Base-by-base conservation (phyloP, 2,329 filamentous ascomycete genomes). In the Aspergillus uvarum region DNA sequence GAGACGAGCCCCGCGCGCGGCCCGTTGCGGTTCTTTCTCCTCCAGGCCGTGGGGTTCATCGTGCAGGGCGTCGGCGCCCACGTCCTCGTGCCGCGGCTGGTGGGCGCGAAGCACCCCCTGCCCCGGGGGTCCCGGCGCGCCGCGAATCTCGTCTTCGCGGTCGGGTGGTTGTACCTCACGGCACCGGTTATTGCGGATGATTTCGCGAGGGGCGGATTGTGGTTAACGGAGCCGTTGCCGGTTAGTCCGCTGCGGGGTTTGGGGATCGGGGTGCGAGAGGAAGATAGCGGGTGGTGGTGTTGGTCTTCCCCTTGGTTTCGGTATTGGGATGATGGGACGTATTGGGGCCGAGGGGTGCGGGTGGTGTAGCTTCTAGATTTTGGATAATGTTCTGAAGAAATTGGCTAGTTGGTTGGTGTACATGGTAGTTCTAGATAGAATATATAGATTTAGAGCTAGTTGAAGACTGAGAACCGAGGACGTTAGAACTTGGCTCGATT, bases 221-320 rank as follows among this genome's bases (percentile, higher is more conserved):
- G 90, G 90, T 75, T 96, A 14, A 86, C 87, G 62, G 92, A 97
- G 74, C 91, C 92, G 0, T 76, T 96, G n/a, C 91, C 92, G 0
- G 65, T 94, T 8, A 96, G 91, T 56, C 70, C 83, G 0, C 70
- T 92, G n/a, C 81, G 91, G 26, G 84, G 82, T 2, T 35, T 93
- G 16, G 88, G 89, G 0, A 79, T 88, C 35, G 89, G 89, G 0
- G 79, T 88, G 42, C 89, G 89, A 0, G 77, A 79, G 1, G 74
- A 80, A 19, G 85, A 83, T 0, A 87, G 90, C 68, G 77, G 81
- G 1, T 88, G 85, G 81, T 90, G 85, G 85, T 85, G 89, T 67
- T 92, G 88, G 85, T 80, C 82, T 63, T 72, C 79, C 32, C 74
- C 81, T 22, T 78, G 84, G 62, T 72, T 87, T 22, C 80, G 82